Percentiles rank a stretch among this genome's conserved stretches.
Evolutionary conservation across 805 yeast genomes (phyloP).

Genomic region (Debaryomyces maramus): DNA sequence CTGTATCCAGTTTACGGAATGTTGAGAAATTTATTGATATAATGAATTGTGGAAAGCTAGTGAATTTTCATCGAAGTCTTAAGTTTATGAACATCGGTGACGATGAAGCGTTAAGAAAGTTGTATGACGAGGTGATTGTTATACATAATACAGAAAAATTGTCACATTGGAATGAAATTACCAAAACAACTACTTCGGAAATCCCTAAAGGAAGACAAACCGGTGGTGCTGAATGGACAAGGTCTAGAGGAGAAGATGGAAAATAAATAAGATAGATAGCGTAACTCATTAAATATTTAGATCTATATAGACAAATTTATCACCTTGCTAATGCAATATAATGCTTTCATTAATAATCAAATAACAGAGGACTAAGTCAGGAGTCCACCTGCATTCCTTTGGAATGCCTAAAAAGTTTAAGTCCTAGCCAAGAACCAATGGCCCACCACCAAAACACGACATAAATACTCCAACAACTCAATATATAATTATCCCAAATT

Average conservation of each 20-base stretch:
- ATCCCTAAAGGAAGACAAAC: constrained; percentile 61
- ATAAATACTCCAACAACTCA: constrained; percentile 41
- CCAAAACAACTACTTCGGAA: constrained; percentile 18
- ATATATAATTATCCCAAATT: constrained; percentile 28
- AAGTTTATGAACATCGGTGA: background rate
- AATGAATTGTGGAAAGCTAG: constrained; percentile 33
- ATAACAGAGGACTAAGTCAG: too few relatives aligned
- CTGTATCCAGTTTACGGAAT: constrained; percentile 41
- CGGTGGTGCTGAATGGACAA: constrained; percentile 76
- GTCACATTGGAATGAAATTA: constrained; percentile 13
- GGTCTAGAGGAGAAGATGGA: constrained; percentile 78
- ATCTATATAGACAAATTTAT: background rate
- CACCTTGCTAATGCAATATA: background rate
- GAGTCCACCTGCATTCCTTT: constrained; percentile 48
- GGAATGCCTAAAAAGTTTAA: constrained; percentile 78
- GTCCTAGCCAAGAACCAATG: constrained; percentile 71
- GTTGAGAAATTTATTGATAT: constrained; percentile 33
- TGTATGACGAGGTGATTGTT: constrained; percentile 35
- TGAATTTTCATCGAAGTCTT: constrained; percentile 3
- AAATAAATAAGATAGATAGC: background rate
- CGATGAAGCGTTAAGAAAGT: constrained; percentile 16
- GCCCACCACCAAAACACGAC: constrained; percentile 63
- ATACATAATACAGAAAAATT: constrained; percentile 34
- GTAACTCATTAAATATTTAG: background rate
- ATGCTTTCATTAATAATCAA: too few relatives aligned